These are phyloP conservation scores for Penicillium steckii DNA, from an alignment of 495 filamentous ascomycete genomes.

Conservation along the genomic window DNA sequence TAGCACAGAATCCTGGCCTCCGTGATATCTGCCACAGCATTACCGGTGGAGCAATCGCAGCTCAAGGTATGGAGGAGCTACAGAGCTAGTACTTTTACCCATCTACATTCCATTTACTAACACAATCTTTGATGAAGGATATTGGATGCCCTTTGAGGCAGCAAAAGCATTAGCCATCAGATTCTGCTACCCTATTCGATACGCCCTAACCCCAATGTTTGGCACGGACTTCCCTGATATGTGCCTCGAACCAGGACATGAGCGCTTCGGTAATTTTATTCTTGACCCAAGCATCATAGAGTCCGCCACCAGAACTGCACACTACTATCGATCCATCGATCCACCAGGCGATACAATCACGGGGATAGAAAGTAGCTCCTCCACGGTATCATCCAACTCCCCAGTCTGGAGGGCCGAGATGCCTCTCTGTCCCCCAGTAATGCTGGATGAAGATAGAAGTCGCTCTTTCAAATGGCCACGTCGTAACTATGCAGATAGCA, in stretches of 20 bases:
- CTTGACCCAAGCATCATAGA: background rate
- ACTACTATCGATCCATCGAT: background rate
- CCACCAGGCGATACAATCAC: background rate
- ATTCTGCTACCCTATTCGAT: conserved; percentile 83
- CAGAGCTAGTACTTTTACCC: too few species aligned
- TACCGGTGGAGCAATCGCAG: conserved; percentile 83
- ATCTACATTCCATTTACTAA: background rate
- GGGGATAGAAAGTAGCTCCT: background rate
- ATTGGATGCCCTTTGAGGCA: conserved; percentile 92
- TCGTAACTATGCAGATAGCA: conserved; percentile 18
- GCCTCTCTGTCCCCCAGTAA: background rate
- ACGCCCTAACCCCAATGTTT: conserved; percentile 84
- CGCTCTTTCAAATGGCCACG: conserved; percentile 24
- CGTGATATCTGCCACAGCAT: conserved; percentile 88
- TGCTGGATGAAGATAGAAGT: background rate
- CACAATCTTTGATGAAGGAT: conserved; percentile 57
- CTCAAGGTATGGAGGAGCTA: too few species aligned
- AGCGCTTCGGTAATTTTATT: background rate
- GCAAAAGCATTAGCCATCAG: conserved; percentile 81
- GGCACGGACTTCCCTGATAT: conserved; percentile 71
- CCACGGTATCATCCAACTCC: background rate
- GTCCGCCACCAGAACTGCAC: background rate
- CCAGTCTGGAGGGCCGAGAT: background rate
- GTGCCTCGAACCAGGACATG: conserved; percentile 61
- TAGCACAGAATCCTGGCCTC: conserved; percentile 76